These are phyloP conservation scores for Tolypocladium pustulatum DNA, from an alignment of 2,329 filamentous ascomycete genomes.

Conservation along the genomic window DNA sequence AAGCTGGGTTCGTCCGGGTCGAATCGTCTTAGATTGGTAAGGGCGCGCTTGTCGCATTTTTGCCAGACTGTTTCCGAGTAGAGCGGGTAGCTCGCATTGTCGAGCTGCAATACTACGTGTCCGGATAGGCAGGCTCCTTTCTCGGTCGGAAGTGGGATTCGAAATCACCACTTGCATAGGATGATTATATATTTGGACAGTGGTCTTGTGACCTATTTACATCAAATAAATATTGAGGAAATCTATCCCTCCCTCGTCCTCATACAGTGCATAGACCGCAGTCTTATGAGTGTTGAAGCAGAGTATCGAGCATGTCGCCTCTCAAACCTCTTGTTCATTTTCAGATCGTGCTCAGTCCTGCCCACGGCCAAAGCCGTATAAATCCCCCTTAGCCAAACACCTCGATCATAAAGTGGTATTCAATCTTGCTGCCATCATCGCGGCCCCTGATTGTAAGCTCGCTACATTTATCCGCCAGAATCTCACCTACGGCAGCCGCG, in stretches of 20 bases:
- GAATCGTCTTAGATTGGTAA: too few relatives aligned
- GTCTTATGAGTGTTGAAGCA: neutral
- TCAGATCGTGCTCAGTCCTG: neutral
- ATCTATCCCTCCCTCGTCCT: too few relatives aligned
- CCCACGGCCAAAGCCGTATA: neutral
- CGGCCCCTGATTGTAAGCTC: constrained; percentile 38
- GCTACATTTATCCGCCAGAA: constrained; percentile 42
- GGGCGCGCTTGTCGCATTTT: too few relatives aligned
- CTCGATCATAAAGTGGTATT: constrained; percentile 49
- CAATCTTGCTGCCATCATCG: constrained; percentile 38
- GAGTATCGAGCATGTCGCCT: neutral
- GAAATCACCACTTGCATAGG: too few relatives aligned
- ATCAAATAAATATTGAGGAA: too few relatives aligned
- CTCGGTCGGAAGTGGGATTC: too few relatives aligned
- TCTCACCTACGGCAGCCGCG: constrained; percentile 42
- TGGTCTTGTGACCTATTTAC: neutral
- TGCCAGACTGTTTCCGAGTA: too few relatives aligned
- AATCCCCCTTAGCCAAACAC: constrained; percentile 34
- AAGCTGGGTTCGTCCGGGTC: too few relatives aligned
- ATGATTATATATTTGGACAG: neutral
- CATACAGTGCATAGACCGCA: neutral
- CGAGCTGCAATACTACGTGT: too few relatives aligned
- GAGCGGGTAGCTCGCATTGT: too few relatives aligned
- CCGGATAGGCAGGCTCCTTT: too few relatives aligned
- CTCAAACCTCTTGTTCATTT: neutral